These are phyloP conservation scores for Neurospora africana DNA, from an alignment of 495 filamentous ascomycete genomes.

Conservation along the genomic window DNA sequence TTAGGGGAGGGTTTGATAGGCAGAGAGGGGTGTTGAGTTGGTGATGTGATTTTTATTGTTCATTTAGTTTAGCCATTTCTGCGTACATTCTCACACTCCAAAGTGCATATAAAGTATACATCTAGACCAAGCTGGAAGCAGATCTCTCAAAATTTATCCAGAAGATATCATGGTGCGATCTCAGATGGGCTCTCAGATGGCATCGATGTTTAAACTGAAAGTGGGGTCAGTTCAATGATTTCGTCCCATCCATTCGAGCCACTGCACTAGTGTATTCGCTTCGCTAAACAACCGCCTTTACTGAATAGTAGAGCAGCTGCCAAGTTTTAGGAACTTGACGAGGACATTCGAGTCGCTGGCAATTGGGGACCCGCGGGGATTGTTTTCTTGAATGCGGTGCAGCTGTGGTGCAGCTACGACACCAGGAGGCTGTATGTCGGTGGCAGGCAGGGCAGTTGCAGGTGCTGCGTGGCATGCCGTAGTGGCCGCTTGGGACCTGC, in stretches of 20 bases:
- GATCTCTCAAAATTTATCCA: background rate
- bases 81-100: background rate
- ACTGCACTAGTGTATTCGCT: too few species aligned
- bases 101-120: background rate
- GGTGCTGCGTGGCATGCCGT: background rate
- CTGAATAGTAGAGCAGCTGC: background rate
- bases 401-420: background rate
- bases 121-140: background rate
- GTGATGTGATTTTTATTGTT: constrained; percentile 32
- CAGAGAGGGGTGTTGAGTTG: constrained; percentile 72
- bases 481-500: background rate
- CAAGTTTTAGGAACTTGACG: background rate
- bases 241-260: background rate
- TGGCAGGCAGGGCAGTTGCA: background rate
- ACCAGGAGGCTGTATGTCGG: background rate
- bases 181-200: background rate
- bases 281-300: background rate
- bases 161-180: background rate
- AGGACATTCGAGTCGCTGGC: background rate
- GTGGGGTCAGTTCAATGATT: background rate
- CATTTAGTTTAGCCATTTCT: background rate
- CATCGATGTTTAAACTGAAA: background rate
- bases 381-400: background rate
- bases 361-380: background rate
- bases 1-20: constrained; percentile 87